These are phyloP conservation scores for Gossypium davidsonii DNA, from an alignment of 441 rosid genomes.

Conservation along the genomic window DNA sequence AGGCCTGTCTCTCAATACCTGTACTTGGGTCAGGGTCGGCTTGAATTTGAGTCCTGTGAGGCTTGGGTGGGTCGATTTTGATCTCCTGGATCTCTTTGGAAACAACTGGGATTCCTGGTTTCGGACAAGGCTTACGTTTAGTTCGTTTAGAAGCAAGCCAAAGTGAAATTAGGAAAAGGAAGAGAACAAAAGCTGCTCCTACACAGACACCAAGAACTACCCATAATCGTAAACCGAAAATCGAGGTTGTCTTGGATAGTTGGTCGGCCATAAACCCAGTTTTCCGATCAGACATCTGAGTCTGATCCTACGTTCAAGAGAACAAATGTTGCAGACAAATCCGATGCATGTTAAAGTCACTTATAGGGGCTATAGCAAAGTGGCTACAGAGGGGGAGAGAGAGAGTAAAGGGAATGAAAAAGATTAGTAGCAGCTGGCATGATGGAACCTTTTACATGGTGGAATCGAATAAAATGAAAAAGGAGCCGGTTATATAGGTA, in stretches of 20 bases:
- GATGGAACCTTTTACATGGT: neutral
- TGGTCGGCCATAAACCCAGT: conserved; percentile 30
- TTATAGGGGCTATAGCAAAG: neutral
- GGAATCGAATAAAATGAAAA: neutral
- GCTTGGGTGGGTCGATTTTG: conserved; percentile 23
- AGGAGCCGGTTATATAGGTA: neutral
- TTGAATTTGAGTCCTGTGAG: conserved; percentile 14
- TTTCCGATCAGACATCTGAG: conserved; percentile 4
- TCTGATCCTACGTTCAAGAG: neutral
- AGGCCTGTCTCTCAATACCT: conserved; percentile 26
- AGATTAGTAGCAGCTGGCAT: conserved; percentile 3
- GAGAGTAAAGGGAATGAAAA: neutral
- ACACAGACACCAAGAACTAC: conserved; percentile 47
- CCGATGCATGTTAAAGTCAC: neutral
- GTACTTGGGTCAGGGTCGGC: conserved; percentile 17
- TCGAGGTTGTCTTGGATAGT: conserved; percentile 45
- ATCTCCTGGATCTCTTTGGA: conserved; percentile 62
- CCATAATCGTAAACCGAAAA: conserved; percentile 54
- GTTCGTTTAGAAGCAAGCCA: conserved; percentile 47
- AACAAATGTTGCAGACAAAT: neutral
- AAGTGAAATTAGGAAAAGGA: conserved; percentile 55
- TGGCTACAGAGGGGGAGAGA: neutral
- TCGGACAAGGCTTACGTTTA: conserved; percentile 13
- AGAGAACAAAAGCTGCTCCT: conserved; percentile 56
- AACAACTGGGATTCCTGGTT: conserved; percentile 36